Conservation (phyloP, 306 rosid species). For the Cicer cuneatum region DNA sequence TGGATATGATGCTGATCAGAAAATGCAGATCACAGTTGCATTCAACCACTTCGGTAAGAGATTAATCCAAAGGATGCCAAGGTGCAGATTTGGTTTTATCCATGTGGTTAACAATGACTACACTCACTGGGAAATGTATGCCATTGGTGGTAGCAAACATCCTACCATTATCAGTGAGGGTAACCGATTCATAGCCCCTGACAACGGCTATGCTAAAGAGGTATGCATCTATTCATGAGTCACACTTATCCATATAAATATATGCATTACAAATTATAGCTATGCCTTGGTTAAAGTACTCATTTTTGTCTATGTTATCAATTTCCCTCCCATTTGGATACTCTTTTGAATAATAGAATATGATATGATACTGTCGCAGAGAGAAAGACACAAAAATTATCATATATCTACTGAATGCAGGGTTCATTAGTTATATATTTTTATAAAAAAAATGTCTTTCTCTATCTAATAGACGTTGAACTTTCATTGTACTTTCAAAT, state of each 20-base stretch:
- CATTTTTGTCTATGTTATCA: too few species aligned
- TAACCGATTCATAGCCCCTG: constrained; percentile 82
- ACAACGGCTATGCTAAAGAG: constrained; percentile 51
- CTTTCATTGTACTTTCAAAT: background rate
- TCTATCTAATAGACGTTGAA: too few species aligned
- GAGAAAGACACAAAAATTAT: background rate
- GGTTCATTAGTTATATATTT: too few species aligned
- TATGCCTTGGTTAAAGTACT: background rate
- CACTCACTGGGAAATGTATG: constrained; percentile 91
- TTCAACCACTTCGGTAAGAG: constrained; percentile 87
- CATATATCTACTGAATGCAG: too few species aligned
- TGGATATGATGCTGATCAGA: constrained; percentile 46
- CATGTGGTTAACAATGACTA: constrained; percentile 88
- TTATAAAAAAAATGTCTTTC: too few species aligned
- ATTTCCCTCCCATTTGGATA: background rate
- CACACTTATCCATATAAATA: background rate
- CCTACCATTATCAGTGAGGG: constrained; percentile 93
- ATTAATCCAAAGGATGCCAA: constrained; percentile 88
- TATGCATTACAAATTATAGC: background rate
- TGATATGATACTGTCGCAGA: background rate
- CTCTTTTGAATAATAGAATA: too few species aligned
- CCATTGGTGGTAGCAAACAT: constrained; percentile 80
- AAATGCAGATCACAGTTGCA: constrained; percentile 84
- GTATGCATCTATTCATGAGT: constrained; percentile 47
- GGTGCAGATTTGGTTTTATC: constrained; percentile 76